Percentiles rank a stretch among this genome's conserved stretches.
phyloP scores from a whole-genome alignment of 1,284 basidiomycete genomes.

The Cutaneotrichosporon sp. region DNA sequence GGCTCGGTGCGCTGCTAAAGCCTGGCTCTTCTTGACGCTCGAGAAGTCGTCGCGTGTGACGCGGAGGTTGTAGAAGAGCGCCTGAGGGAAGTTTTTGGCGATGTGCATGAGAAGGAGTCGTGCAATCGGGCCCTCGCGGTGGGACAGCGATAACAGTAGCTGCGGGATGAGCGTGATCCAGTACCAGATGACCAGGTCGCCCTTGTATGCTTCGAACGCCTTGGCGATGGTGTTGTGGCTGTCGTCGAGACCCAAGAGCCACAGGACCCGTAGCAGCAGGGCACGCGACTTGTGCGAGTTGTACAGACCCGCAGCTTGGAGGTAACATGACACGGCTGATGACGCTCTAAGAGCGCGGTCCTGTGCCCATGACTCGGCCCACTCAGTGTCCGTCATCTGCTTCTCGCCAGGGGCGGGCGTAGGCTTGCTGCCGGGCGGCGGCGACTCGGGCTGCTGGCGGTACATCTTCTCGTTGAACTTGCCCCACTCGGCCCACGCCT shows the following conservation, averaged over 20 bases:
- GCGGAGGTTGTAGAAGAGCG: constrained; percentile 90
- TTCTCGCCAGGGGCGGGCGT: constrained; percentile 57
- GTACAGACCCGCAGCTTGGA: constrained; percentile 94
- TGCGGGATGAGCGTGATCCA: constrained; percentile 99
- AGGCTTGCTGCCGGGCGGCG: constrained; percentile 31
- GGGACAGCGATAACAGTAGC: constrained; percentile 81
- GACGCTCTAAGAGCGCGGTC: constrained; percentile 64
- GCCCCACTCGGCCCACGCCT: constrained; percentile 99
- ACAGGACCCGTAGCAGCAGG: constrained; percentile 83
- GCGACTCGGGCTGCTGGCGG: constrained; percentile 48
- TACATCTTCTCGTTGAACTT: constrained; percentile 90
- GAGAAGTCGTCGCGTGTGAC: constrained; percentile 85
- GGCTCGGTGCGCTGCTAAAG: constrained; percentile 14
- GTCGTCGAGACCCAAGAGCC: constrained; percentile 96
- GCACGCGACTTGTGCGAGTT: constrained; percentile 92
- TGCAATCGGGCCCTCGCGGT: constrained; percentile 89
- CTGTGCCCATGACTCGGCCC: constrained; percentile 38
- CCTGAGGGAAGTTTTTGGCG: constrained; percentile 93
- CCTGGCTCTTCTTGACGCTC: constrained; percentile 44
- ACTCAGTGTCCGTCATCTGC: constrained; percentile 57
- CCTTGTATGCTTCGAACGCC: constrained; percentile 94
- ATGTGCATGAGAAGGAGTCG: constrained; percentile 83
- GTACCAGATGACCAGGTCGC: constrained; percentile 95
- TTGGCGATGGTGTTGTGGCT: constrained; percentile 63
- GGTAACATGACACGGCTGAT: constrained; percentile 93